Evolutionary conservation across 129 eudicot species (phyloP), one percentile per base, ranked within the genome.

Genomic region (Rutidosis leptorrhynchoides): DNA sequence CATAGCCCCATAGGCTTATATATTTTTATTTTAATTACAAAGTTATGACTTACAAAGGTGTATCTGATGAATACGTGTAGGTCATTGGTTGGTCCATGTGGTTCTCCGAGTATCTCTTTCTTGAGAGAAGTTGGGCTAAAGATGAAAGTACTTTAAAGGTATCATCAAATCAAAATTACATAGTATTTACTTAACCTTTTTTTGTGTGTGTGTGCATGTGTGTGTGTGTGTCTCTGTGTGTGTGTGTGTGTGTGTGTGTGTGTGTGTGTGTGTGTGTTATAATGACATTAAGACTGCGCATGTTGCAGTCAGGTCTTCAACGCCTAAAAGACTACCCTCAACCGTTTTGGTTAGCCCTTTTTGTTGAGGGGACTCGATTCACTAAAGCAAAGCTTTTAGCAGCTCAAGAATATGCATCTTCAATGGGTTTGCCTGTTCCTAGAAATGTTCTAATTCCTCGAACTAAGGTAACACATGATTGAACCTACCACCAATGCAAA

Each of bases 81-180:
- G 96, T 88, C 55, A 83, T 93, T 51, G 98, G 98, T 37, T 85
- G 98, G 98, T 93, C 98, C 43, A 93, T 93, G 98, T 93, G 98
- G 98, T 93, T 93, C 68, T 93, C 96, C 35, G 96, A 93, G 86
- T 93, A 85, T 77, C 95, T 93, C 17, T 93, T 88, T 78, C 96
- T 93, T 64, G 98, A 88, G 74, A 79, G 96, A 75, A 93, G 85
- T 81, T 93, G 98, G 98, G 98, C 91, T 64, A 93, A 83, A 83
- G 98, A 93, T 74, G 98, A 88, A 82, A 82, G 49, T 62, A 93
- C 87, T 28, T 70, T 88, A 19, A 88, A 93, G 89, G 98, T 92
- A 81, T 84, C 62, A n/a, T 68, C 79, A 16, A 23, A 23, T 43
- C n/a, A n/a, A n/a, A n/a, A n/a, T n/a, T n/a, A n/a, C n/a, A n/a